These are phyloP conservation scores for Clavulina sp. DNA, from an alignment of 768 basidiomycete species.

Conservation along the genomic window DNA sequence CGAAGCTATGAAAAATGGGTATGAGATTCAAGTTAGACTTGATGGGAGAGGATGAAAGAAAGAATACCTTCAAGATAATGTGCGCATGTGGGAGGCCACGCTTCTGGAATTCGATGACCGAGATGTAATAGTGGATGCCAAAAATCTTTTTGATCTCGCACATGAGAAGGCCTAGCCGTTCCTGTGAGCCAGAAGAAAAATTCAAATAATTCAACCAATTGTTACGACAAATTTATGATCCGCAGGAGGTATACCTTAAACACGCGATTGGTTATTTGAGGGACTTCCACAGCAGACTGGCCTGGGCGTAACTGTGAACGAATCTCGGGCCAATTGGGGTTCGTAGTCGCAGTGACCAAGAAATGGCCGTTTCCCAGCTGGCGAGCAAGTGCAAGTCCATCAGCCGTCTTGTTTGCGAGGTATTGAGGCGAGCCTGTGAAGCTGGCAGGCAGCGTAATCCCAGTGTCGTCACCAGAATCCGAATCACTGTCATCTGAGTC, in stretches of 20 bases:
- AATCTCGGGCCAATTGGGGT: slow-evolving; percentile 35
- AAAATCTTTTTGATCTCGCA: not conserved
- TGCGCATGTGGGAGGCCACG: slow-evolving; percentile 27
- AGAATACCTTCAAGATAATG: slow-evolving; percentile 16
- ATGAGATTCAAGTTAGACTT: slow-evolving; percentile 7
- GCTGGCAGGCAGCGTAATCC: slow-evolving; percentile 26
- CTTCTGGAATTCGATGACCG: slow-evolving; percentile 27
- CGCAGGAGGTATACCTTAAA: slow-evolving; percentile 19
- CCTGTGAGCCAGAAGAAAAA: not conserved
- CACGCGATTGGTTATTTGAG: slow-evolving; percentile 21
- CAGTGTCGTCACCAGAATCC: slow-evolving; percentile 19
- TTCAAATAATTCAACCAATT: too few species aligned
- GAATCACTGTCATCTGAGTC: slow-evolving; percentile 13
- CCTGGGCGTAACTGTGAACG: slow-evolving; percentile 22
- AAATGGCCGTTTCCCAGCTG: slow-evolving; percentile 25
- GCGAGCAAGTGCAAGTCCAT: slow-evolving; percentile 29
- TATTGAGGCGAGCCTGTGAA: slow-evolving; percentile 26
- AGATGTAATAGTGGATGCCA: slow-evolving; percentile 18
- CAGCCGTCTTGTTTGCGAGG: slow-evolving; percentile 23
- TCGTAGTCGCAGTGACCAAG: slow-evolving; percentile 36
- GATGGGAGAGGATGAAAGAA: not conserved
- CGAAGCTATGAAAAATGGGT: slow-evolving; percentile 15
- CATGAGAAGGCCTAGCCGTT: not conserved
- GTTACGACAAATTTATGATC: too few species aligned
- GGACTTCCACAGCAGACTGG: slow-evolving; percentile 21